Conservation (phyloP, 805 yeast species). For the Candida sithepensis region DNA sequence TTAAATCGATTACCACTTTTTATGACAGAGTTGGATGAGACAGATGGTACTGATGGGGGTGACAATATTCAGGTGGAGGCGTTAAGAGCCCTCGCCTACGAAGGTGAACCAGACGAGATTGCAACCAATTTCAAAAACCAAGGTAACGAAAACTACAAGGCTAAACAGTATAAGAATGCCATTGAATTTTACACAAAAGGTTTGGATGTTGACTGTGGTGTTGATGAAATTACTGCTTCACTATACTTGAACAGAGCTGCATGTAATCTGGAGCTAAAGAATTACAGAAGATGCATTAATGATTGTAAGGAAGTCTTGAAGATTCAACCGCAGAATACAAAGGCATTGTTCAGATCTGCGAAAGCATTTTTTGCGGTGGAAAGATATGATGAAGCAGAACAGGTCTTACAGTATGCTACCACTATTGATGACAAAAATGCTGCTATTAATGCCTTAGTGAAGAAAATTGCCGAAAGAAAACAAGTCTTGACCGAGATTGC, state of each 20-base stretch:
- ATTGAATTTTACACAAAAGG: slow-evolving; percentile 78
- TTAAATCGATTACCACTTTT: slow-evolving; percentile 86
- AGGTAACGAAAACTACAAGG: slow-evolving; percentile 83
- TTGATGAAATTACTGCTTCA: slow-evolving; percentile 51
- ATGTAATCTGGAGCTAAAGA: slow-evolving; percentile 79
- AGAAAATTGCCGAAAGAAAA: slow-evolving; percentile 34
- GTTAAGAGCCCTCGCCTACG: slow-evolving; percentile 84
- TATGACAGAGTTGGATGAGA: slow-evolving; percentile 82
- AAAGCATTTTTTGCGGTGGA: slow-evolving; percentile 72
- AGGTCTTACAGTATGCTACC: slow-evolving; percentile 62
- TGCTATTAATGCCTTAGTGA: slow-evolving; percentile 46
- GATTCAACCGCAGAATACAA: slow-evolving; percentile 65
- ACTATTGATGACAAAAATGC: slow-evolving; percentile 56
- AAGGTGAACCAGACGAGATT: slow-evolving; percentile 91
- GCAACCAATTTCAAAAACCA: slow-evolving; percentile 88
- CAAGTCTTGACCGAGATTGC: slow-evolving; percentile 23
- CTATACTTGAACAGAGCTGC: slow-evolving; percentile 84
- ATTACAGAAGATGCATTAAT: slow-evolving; percentile 80
- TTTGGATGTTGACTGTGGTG: slow-evolving; percentile 63
- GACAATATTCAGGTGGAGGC: slow-evolving; percentile 79
- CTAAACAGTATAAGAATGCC: slow-evolving; percentile 72
- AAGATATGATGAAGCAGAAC: slow-evolving; percentile 67
- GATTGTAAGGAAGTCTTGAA: slow-evolving; percentile 74
- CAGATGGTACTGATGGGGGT: slow-evolving; percentile 74
- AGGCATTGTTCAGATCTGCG: slow-evolving; percentile 84